These are phyloP conservation scores for Fusarium nelsonii DNA, from an alignment of 2,329 filamentous ascomycete species.

Conservation along the genomic window DNA sequence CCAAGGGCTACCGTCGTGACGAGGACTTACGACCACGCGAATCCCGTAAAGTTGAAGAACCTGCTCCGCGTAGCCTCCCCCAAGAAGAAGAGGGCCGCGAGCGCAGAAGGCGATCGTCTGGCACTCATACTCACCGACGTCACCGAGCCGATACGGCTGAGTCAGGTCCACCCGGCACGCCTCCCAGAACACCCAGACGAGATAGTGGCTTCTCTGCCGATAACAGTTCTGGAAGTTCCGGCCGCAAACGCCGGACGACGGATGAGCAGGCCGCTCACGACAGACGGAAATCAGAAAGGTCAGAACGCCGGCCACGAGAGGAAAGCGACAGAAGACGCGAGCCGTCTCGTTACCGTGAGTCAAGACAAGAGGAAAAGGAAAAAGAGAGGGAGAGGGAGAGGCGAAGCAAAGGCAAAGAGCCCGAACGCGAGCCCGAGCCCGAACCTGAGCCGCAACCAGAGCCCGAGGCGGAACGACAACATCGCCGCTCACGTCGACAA, in stretches of 20 bases:
- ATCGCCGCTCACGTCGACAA: conserved; percentile 58
- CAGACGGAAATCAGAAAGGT: conserved; percentile 61
- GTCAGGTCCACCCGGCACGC: conserved; percentile 50
- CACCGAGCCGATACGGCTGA: conserved; percentile 56
- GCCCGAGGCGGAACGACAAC: conserved; percentile 46
- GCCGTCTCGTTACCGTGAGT: conserved; percentile 24
- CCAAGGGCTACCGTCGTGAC: conserved; percentile 35
- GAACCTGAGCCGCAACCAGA: conserved; percentile 26
- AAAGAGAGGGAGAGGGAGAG: conserved; percentile 3
- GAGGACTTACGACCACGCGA: conserved; percentile 39
- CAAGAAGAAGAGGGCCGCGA: conserved; percentile 43
- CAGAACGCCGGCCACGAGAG: conserved; percentile 46
- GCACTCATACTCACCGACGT: conserved; percentile 52
- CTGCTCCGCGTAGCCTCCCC: conserved; percentile 15
- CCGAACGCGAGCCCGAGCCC: conserved; percentile 44
- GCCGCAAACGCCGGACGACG: conserved; percentile 56
- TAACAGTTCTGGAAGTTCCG: conserved; percentile 52
- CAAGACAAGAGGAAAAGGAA: conserved; percentile 7
- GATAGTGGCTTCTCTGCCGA: conserved; percentile 62
- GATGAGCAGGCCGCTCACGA: conserved; percentile 66
- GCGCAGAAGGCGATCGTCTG: conserved; percentile 37
- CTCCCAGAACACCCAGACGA: conserved; percentile 57
- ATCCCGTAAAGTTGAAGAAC: conserved; percentile 28
- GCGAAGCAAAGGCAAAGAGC: conserved; percentile 50
- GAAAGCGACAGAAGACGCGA: conserved; percentile 43